phyloP scores from a whole-genome alignment of 305 asterid genomes.

The Petunia hybrid region DNA sequence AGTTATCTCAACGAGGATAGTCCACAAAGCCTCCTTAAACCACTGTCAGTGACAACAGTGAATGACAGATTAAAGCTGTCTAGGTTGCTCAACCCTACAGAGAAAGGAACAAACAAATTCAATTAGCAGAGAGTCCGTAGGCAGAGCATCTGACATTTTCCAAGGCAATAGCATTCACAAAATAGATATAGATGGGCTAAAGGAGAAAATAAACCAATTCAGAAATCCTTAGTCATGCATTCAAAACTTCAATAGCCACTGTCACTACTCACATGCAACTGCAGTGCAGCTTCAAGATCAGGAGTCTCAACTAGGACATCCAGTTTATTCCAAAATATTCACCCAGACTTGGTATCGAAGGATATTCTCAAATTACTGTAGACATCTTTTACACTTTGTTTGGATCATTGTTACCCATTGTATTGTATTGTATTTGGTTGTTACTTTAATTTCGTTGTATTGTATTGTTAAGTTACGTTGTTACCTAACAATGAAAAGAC shows the following conservation, averaged over 20 bases:
- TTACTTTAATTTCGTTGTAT: no score
- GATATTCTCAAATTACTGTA: not conserved
- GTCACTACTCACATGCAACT: constrained; percentile 12
- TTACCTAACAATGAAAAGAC: no score
- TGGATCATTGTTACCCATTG: no score
- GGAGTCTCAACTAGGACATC: not conserved
- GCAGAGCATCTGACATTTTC: not conserved
- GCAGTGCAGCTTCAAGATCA: not conserved
- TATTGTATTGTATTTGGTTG: no score
- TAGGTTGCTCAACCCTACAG: constrained; percentile 69
- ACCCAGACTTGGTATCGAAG: not conserved
- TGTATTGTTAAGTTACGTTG: no score
- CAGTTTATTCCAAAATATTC: not conserved
- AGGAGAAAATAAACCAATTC: constrained; percentile 9
- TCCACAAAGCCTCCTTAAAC: constrained; percentile 81
- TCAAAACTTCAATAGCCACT: constrained; percentile 13
- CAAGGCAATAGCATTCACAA: not conserved
- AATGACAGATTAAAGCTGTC: constrained; percentile 92
- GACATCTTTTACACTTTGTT: not conserved
- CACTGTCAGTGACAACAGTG: constrained; percentile 85
- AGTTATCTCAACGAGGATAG: constrained; percentile 84
- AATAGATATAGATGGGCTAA: not conserved
- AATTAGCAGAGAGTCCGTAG: not conserved
- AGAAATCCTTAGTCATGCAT: constrained; percentile 17
- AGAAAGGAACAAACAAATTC: constrained; percentile 10